Evolutionary conservation across 2,329 filamentous ascomycete species (phyloP), one percentile per base, ranked within the genome.

Genomic region (Phialophora expanda): DNA sequence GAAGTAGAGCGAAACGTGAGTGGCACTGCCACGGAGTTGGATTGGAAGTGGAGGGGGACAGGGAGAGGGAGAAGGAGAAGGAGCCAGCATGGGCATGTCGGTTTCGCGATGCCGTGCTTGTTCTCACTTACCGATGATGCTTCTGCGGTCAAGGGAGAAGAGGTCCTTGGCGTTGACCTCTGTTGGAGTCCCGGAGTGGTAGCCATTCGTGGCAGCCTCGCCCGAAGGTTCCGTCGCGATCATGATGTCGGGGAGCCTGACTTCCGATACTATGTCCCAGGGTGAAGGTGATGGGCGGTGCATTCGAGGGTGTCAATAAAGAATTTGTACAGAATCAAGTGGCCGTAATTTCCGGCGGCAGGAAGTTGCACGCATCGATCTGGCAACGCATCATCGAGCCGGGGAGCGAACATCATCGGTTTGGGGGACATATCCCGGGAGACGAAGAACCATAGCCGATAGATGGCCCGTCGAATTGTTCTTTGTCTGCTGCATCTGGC

Each of bases 111-210:
- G 9, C 24, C 7, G 41, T 26, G 3, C n/a, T 28, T 32, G 57
- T 26, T 57, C 14, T 22, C n/a, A 61, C 59, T 12, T 44, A 61
- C 59, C 59, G 8, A 61, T 53, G 14, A 61, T 61, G 12, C 48
- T 61, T 44, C 59, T 53, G 30, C 11, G 12, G 30, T 61, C 48
- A 30, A 61, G 59, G 2, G 46, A 41, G 17, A 61, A 61, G 30
- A 61, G 59, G 48, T 61, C 59, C 38, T 7, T 44, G 17, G 38
- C 38, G 38, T 44, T 44, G 38, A 44, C 6, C 38, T 44, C 38
- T 44, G 38, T 20, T n/a, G 38, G 38, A 8, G 38, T 17, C 17
- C 17, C 17, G 38, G 38, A 17, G 12, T 44, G 17, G 14, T 44
- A 17, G 14, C 14, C 38, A 44, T 44, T 44, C 38, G 17, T 44